Conservation (phyloP, 2,329 filamentous ascomycete genomes). For the Colletotrichum eremochloae region DNA sequence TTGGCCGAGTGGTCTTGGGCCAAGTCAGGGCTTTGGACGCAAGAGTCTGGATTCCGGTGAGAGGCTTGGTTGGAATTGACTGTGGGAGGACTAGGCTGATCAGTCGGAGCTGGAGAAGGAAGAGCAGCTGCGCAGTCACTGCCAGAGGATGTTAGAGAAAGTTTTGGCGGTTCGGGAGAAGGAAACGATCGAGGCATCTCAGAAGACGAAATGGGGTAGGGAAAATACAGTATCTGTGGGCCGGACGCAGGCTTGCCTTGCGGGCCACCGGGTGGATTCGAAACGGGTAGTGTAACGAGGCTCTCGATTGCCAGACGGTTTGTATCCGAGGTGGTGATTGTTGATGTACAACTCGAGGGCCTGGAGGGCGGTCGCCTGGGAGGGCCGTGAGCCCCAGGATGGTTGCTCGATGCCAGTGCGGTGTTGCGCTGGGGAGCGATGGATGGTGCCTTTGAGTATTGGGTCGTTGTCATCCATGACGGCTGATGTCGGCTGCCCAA, state of each 20-base stretch:
- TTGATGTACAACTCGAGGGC: background rate
- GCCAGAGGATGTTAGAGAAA: constrained; percentile 6
- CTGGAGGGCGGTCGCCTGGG: background rate
- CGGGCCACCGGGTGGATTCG: background rate
- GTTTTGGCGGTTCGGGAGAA: background rate
- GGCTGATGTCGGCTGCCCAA: constrained; percentile 53
- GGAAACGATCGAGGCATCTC: background rate
- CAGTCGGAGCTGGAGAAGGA: constrained; percentile 74
- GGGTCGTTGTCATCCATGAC: constrained; percentile 48
- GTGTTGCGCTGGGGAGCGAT: background rate
- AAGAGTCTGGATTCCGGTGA: constrained; percentile 54
- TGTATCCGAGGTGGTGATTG: constrained; percentile 1
- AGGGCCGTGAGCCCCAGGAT: background rate
- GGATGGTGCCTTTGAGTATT: background rate
- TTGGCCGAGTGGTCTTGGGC: background rate
- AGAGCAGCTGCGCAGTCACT: constrained; percentile 55
- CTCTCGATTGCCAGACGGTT: background rate
- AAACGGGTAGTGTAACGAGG: background rate
- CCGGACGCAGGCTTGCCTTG: constrained; percentile 11
- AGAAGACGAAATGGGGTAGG: constrained; percentile 12
- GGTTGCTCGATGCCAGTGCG: constrained; percentile 6
- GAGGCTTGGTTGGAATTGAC: constrained; percentile 44
- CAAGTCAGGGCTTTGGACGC: constrained; percentile 1
- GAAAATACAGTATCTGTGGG: constrained; percentile 23
- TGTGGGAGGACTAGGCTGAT: constrained; percentile 66